These are phyloP conservation scores for Sisymbrium irio DNA, from an alignment of 345 rosid species.

Conservation along the genomic window DNA sequence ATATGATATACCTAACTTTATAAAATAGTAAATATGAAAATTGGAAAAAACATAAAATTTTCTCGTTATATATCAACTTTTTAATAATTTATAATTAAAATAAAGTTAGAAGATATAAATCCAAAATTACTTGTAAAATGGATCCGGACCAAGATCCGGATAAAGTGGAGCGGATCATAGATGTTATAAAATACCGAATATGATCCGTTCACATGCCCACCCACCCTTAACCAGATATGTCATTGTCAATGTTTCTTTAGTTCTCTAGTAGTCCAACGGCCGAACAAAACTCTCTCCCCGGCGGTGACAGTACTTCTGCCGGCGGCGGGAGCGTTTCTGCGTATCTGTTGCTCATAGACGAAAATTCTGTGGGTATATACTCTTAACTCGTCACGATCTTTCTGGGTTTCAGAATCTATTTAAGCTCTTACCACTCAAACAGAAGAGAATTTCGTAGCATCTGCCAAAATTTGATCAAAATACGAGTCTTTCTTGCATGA, in stretches of 20 bases:
- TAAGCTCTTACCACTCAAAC: neutral
- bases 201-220: too few species aligned
- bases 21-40: too few species aligned
- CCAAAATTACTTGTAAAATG: too few species aligned
- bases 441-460: neutral
- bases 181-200: neutral
- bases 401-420: neutral
- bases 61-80: too few species aligned
- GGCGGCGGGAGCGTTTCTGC: constrained; percentile 3
- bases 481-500: neutral
- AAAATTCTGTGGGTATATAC: too few species aligned
- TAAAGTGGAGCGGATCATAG: neutral
- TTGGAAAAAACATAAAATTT: too few species aligned
- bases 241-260: neutral
- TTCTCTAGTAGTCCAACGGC: neutral
- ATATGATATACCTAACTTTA: too few species aligned
- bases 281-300: constrained; percentile 2
- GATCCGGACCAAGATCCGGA: neutral
- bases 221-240: too few species aligned
- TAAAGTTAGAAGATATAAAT: too few species aligned
- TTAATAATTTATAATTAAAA: too few species aligned
- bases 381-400: neutral
- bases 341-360: neutral
- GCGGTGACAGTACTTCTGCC: constrained; percentile 1
- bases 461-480: neutral